Base-by-base conservation (phyloP, 177 flowering plant genomes). In the Vitis hybrid region DNA sequence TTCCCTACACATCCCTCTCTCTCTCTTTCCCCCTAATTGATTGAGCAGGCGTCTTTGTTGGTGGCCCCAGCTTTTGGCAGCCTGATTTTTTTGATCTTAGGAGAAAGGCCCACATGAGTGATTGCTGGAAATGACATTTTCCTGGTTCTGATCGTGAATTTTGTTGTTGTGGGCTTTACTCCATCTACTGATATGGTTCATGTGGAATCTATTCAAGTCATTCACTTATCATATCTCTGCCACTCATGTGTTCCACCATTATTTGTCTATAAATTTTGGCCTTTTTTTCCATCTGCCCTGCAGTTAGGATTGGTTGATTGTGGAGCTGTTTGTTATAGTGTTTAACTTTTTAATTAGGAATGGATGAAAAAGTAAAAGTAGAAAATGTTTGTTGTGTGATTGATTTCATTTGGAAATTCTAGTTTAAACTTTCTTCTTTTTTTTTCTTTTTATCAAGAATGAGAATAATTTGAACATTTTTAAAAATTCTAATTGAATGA, bases 61-160 rank as follows among this genome's bases (percentile, higher is more conserved):
- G 75, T 72, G 82, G 87, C 61, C 83, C 83, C 82, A 29, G 19
- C 3, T 4, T 60, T 14, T 70, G 70, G 72, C 69, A 63, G 60
- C 81, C 74, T 77, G 73, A 72, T 80, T 39, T 74, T 74, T 69
- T 76, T 77, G 68, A 76, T 75, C 70, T 66, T 75, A 26, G 72
- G 70, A 60, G 69, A 14, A 65, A 56, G 80, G 70, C 80, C 81
- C 82, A 77, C 82, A 70, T 71, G 78, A 68, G 39, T 77, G 77
- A 64, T 66, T 75, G 75, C 74, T 77, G 58, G 31, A 66, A 55
- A 70, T 74, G 66, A 67, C 60, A 33, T 61, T 55, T 26, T 55
- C 45, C 56, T 58, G 18, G 31, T 78, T 60, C 61, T 45, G 51
- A 59, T 73, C 61, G 69, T 70, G 22, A 20, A 39, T 52, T 31